Evolutionary conservation across 2,329 filamentous ascomycete genomes (phyloP), one percentile per base, ranked within the genome.

Genomic region (Dactylellina haptotyla): DNA sequence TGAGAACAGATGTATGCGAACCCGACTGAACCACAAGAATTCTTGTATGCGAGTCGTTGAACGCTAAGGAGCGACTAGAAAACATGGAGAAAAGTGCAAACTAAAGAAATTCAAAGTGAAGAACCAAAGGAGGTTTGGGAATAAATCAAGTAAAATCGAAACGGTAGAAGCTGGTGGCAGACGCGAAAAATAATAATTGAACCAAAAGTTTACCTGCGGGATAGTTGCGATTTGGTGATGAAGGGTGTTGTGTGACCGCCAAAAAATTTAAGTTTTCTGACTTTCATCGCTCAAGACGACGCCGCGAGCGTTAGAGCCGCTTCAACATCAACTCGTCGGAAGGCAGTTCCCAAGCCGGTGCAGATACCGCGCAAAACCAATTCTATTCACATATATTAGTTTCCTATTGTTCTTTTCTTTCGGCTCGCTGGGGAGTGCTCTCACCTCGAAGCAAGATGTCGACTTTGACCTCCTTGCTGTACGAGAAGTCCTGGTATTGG

Each of bases 381-480:
- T 72, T 72, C 67, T 72, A 72, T 32, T 39, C 53, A 20, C 20
- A 39, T 37, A 2, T 12, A 34, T 72, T 61, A 72, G 67, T 20
- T 26, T 18, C 26, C 41, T 32, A 26, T 32, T 34, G 16, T 48
- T 53, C 16, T 25, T 28, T 32, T 28, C 18, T 14, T 51, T 39
- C 14, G 16, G 20, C 4, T 14, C 23, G 14, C 25, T 32, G 20
- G 30, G 30, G 9, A 12, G 30, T 25, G 14, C 28, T 32, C 59
- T 72, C 41, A 72, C 67, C 67, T 72, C 67, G 59, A 37, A 72
- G 67, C 67, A 72, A 65, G 25, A 72, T 72, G 37, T 72, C 59
- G 37, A 72, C 67, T 56, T 72, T 72, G 20, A 72, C 67, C 61
- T 72, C 67, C 61, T 72, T 72, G 59, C 67, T 72, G 59, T 59